A percentile compares a stretch with the other conserved stretches of the same genome.
These are phyloP conservation scores for Podaxis sp. DNA, from an alignment of 768 basidiomycete genomes.

Conservation along the genomic window DNA sequence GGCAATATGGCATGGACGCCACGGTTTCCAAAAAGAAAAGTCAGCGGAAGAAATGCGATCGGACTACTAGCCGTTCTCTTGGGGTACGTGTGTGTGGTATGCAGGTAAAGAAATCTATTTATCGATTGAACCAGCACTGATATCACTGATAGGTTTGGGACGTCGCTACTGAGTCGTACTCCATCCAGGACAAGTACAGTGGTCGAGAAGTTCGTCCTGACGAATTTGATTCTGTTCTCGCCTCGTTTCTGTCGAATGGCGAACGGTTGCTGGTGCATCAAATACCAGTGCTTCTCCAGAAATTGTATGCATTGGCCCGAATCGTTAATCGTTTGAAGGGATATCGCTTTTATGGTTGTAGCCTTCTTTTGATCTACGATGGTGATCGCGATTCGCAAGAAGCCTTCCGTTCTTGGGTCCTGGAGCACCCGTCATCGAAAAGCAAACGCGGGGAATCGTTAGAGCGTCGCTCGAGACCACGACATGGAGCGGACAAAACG, in stretches of 20 bases:
- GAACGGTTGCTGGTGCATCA: conserved; percentile 83
- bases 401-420: conserved; percentile 56
- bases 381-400: conserved; percentile 90
- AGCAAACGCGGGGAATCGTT: conserved; percentile 79
- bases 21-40: conserved; percentile 93
- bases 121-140: not conserved
- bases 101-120: conserved; percentile 69
- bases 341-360: conserved; percentile 99
- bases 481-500: conserved; percentile 42
- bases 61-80: conserved; percentile 87
- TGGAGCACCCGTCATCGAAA: conserved; percentile 66
- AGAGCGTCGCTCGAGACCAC: conserved; percentile 55
- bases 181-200: conserved; percentile 94
- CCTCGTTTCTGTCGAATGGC: conserved; percentile 85
- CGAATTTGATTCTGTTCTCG: conserved; percentile 81
- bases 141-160: conserved; percentile 85
- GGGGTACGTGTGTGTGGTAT: conserved; percentile 97
- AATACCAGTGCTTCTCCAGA: conserved; percentile 87
- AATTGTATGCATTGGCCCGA: conserved; percentile 89
- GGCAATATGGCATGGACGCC: conserved; percentile 97
- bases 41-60: conserved; percentile 97
- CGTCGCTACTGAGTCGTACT: conserved; percentile 76
- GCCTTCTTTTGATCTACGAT: conserved; percentile 95
- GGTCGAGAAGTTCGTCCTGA: conserved; percentile 87
- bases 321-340: conserved; percentile 89